Base-by-base conservation (phyloP, 257 asterid species). In the Salvia rosmarinus region DNA sequence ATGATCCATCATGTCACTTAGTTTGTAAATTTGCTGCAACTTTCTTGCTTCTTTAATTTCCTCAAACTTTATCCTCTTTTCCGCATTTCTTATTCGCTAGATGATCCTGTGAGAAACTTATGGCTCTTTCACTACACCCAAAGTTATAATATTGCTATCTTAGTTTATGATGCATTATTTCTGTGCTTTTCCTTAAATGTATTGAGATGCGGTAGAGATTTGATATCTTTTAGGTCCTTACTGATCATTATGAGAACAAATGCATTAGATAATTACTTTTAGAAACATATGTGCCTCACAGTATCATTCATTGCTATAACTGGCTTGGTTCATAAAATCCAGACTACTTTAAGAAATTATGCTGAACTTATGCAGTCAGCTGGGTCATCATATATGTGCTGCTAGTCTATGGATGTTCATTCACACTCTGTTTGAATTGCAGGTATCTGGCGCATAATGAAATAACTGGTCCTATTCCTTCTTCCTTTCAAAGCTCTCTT, bases 391-490 rank as follows among this genome's bases (percentile, higher is more conserved):
- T 44, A 5, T 19, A 11, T 9, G 56, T 60, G 37, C 70, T 52
- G 43, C 51, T n/a, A 21, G 34, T 60, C 32, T 68, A 66, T 25
- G 25, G 42, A 39, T 62, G 28, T 60, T 49, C 9, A 12, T 80
- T 61, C 4, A n/a, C 25, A 64, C 16, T 23, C 46, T 75, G 72
- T 14, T 67, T 77, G 57, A 39, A 67, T 64, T 65, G 64, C 94
- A 92, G 98, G 83, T 79, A 86, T 75, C 83, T 92, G 13, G 82
- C 91, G 20, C 86, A 75, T 69, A 92, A 92, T 40, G 70, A 77
- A 76, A 77, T 92, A 75, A 83, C 74, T 37, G 96, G 98, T 42
- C 70, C 87, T 12, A 35, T 92, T 65, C 96, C 98, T 9, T 64
- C 76, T 49, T 82, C 84, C 78, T 92, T 14, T 82, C 90, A 47